phyloP scores from a whole-genome alignment of 2,329 filamentous ascomycete genomes.

The Chrysoporthe deuterocubensis region DNA sequence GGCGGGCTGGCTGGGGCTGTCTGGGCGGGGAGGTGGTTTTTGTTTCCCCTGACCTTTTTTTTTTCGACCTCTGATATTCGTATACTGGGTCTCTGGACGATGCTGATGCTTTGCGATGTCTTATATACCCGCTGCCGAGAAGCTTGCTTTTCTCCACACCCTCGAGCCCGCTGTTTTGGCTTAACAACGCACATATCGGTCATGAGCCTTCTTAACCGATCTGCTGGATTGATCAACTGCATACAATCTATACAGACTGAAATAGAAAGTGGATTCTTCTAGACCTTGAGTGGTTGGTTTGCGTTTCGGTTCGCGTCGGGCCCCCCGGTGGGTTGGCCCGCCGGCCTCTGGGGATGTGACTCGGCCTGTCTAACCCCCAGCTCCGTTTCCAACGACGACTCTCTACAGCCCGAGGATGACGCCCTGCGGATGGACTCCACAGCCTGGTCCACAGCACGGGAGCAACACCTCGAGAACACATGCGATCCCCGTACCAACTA shows the following conservation, averaged over 20 bases:
- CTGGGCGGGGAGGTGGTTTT: not conserved
- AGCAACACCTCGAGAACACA: no score
- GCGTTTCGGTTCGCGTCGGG: not conserved
- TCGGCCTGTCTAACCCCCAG: no score
- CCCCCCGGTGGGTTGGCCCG: no score
- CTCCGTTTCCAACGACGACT: no score
- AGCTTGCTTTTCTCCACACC: no score
- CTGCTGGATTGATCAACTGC: not conserved
- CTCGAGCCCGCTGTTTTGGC: no score
- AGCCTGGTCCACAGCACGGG: no score
- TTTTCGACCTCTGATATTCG: not conserved
- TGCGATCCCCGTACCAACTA: no score
- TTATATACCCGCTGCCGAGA: constrained; percentile 24
- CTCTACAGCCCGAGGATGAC: no score
- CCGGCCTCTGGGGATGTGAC: no score
- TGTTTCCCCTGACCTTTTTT: no score
- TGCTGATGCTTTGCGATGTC: constrained; percentile 27
- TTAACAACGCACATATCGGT: not conserved
- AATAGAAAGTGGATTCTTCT: not conserved
- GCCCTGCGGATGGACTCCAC: no score
- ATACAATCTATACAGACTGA: constrained; percentile 14
- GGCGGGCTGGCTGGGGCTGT: not conserved
- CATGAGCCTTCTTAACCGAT: constrained; percentile 16
- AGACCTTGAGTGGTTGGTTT: not conserved
- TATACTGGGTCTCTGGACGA: constrained; percentile 21